A percentile compares a stretch with the other conserved stretches of the same genome.
Conservation (phyloP, 768 basidiomycete genomes). For the Trametes meyenii region DNA sequence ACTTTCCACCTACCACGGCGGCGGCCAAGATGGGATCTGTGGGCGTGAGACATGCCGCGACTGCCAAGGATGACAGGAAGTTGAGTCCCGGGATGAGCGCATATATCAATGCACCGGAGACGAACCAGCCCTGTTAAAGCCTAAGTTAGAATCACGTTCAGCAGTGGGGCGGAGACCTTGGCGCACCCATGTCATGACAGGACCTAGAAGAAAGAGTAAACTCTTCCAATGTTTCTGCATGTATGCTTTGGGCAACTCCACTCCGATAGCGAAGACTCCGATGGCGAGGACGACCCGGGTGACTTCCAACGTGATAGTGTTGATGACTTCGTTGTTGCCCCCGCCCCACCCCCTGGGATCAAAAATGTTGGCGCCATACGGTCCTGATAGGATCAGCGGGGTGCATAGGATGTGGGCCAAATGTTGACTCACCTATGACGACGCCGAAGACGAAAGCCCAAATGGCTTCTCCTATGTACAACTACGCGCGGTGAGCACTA, state of each 20-base stretch:
- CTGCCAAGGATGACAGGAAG: slow-evolving; percentile 87
- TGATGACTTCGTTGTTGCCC: slow-evolving; percentile 48
- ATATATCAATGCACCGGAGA: slow-evolving; percentile 89
- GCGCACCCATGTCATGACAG: slow-evolving; percentile 81
- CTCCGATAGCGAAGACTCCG: slow-evolving; percentile 97
- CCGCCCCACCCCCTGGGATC: slow-evolving; percentile 78
- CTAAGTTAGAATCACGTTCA: neutral
- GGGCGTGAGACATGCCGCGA: slow-evolving; percentile 91
- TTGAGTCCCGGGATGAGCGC: slow-evolving; percentile 87
- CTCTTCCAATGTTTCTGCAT: slow-evolving; percentile 93
- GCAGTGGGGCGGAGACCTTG: neutral
- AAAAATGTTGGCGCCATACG: slow-evolving; percentile 80
- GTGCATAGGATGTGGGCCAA: neutral
- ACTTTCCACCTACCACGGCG: slow-evolving; percentile 93
- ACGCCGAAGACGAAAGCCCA: slow-evolving; percentile 95
- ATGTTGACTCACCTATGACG: slow-evolving; percentile 62
- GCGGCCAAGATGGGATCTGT: slow-evolving; percentile 95
- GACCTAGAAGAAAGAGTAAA: slow-evolving; percentile 78
- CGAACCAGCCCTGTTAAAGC: slow-evolving; percentile 81
- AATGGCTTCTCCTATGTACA: slow-evolving; percentile 96
- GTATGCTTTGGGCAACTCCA: slow-evolving; percentile 96
- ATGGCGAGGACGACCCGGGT: slow-evolving; percentile 94
- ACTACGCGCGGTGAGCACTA: slow-evolving; percentile 38
- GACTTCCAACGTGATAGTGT: slow-evolving; percentile 87
- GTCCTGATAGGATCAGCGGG: slow-evolving; percentile 51